These are phyloP conservation scores for Boletus sp. DNA, from an alignment of 768 basidiomycete genomes.

Conservation along the genomic window DNA sequence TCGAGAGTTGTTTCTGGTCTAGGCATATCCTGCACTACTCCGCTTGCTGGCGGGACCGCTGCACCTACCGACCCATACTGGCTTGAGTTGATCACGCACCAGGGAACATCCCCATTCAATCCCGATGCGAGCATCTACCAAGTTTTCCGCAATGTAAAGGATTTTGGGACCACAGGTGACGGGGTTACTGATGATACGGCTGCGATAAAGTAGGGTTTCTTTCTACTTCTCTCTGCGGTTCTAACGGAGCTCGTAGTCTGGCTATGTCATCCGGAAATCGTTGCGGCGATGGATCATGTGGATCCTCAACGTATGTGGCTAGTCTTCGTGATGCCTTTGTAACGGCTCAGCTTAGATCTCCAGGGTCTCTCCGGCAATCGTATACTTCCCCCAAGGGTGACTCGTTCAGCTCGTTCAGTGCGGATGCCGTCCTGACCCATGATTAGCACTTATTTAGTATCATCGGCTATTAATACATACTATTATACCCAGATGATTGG, in stretches of 20 bases:
- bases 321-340: background rate
- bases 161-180: constrained; percentile 54
- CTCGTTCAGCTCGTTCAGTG: background rate
- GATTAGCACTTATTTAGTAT: constrained; percentile 63
- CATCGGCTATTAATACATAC: constrained; percentile 61
- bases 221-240: background rate
- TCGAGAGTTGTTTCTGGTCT: constrained; percentile 27
- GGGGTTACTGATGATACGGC: constrained; percentile 73
- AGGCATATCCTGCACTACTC: constrained; percentile 47
- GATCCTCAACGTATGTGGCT: constrained; percentile 48
- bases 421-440: background rate
- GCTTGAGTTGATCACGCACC: constrained; percentile 69
- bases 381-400: constrained; percentile 75
- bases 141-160: constrained; percentile 77
- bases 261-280: constrained; percentile 64
- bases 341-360: background rate
- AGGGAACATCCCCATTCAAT: constrained; percentile 69
- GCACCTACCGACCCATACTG: constrained; percentile 49
- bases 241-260: constrained; percentile 34
- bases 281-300: constrained; percentile 50
- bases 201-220: constrained; percentile 58
- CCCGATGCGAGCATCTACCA: constrained; percentile 50
- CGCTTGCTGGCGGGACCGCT: constrained; percentile 51
- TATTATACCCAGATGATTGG: constrained; percentile 81
- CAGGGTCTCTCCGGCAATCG: constrained; percentile 56